Evolutionary conservation across 1,284 basidiomycete genomes (phyloP).

Genomic region (Phellopilus nigrolimitatus): DNA sequence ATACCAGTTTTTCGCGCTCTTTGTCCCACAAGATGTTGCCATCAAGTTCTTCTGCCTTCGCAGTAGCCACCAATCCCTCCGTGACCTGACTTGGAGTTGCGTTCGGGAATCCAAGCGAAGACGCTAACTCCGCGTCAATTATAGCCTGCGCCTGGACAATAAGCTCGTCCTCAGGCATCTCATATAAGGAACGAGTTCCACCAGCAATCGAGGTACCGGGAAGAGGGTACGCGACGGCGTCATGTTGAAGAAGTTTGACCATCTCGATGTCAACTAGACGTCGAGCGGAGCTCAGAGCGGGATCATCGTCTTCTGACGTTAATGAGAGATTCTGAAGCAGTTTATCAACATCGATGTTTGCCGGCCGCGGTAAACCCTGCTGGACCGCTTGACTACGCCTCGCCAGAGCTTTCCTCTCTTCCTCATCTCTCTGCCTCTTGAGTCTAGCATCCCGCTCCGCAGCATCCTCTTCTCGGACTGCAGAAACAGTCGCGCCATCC

Average conservation of each 20-base stretch:
- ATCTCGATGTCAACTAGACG: slow-evolving; percentile 79
- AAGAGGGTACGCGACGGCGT: slow-evolving; percentile 83
- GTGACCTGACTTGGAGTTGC: slow-evolving; percentile 77
- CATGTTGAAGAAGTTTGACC: slow-evolving; percentile 78
- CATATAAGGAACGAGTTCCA: slow-evolving; percentile 67
- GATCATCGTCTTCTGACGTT: slow-evolving; percentile 43
- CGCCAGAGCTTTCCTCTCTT: slow-evolving; percentile 73
- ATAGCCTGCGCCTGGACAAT: slow-evolving; percentile 68
- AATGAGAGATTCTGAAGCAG: slow-evolving; percentile 56
- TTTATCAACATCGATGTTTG: slow-evolving; percentile 68
- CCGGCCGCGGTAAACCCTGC: slow-evolving; percentile 80
- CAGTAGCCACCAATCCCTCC: slow-evolving; percentile 61
- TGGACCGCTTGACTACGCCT: slow-evolving; percentile 82
- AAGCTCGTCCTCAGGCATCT: slow-evolving; percentile 72
- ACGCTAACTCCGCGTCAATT: slow-evolving; percentile 80
- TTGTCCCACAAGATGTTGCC: slow-evolving; percentile 64
- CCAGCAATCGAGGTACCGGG: slow-evolving; percentile 86
- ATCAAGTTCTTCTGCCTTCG: slow-evolving; percentile 56
- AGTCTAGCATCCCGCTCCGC: slow-evolving; percentile 86
- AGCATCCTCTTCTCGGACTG: slow-evolving; percentile 76
- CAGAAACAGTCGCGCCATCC: slow-evolving; percentile 37
- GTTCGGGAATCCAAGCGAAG: slow-evolving; percentile 77
- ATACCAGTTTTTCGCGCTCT: slow-evolving; percentile 56
- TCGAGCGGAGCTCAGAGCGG: slow-evolving; percentile 47
- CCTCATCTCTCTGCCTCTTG: slow-evolving; percentile 67